These are phyloP conservation scores for Heteromeles arbutifolia DNA, from an alignment of 306 rosid species.

Conservation along the genomic window DNA sequence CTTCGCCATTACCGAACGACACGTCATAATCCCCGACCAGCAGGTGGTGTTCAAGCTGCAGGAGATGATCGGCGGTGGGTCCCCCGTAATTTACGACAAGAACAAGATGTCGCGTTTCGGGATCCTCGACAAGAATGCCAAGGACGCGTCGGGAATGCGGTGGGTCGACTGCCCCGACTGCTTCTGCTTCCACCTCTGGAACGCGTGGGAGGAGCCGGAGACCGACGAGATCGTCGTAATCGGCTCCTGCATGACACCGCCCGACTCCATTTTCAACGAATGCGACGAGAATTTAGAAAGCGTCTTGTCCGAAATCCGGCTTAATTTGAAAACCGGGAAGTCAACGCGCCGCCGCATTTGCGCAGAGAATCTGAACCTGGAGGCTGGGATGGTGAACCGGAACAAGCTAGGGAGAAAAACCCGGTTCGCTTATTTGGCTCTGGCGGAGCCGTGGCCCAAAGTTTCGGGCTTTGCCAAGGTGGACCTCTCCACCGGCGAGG, in stretches of 20 bases:
- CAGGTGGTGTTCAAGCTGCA: slow-evolving; percentile 77
- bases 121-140: slow-evolving; percentile 56
- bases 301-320: slow-evolving; percentile 67
- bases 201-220: slow-evolving; percentile 85
- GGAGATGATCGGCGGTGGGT: slow-evolving; percentile 83
- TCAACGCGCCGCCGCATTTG: slow-evolving; percentile 52
- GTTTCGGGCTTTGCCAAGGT: slow-evolving; percentile 92
- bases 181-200: slow-evolving; percentile 94
- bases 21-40: slow-evolving; percentile 83
- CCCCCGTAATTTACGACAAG: slow-evolving; percentile 73
- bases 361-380: slow-evolving; percentile 61
- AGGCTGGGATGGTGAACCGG: slow-evolving; percentile 96
- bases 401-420: slow-evolving; percentile 66
- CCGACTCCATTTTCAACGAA: slow-evolving; percentile 92
- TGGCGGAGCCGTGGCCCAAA: slow-evolving; percentile 96
- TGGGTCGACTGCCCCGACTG: slow-evolving; percentile 92
- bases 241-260: slow-evolving; percentile 94
- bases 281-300: slow-evolving; percentile 67
- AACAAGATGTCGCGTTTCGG: slow-evolving; percentile 66
- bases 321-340: slow-evolving; percentile 60
- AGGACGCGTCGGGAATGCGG: slow-evolving; percentile 27
- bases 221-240: slow-evolving; percentile 67
- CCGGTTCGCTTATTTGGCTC: slow-evolving; percentile 64
- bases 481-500: slow-evolving; percentile 50
- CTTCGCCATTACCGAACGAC: slow-evolving; percentile 69